Conservation (phyloP, 495 filamentous ascomycete species). For the Ramalina intermedia region DNA sequence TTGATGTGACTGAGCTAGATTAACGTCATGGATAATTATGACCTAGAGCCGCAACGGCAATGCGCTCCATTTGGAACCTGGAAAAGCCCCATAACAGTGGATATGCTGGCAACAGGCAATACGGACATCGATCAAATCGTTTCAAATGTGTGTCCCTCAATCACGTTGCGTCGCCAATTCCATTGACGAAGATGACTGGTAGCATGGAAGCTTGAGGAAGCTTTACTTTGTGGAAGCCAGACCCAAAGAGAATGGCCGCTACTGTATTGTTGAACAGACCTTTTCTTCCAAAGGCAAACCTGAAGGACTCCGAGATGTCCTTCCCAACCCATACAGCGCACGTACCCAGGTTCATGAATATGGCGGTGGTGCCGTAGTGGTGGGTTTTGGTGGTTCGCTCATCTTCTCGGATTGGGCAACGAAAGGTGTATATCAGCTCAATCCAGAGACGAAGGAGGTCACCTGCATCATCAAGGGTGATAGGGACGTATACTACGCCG, state of each 20-base stretch:
- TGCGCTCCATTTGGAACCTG: too few species aligned
- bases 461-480: constrained; percentile 17
- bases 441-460: constrained; percentile 17
- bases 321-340: constrained; percentile 27
- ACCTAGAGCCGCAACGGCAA: too few species aligned
- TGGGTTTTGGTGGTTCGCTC: constrained; percentile 21
- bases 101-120: too few species aligned
- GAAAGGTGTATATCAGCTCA: constrained; percentile 24
- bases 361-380: constrained; percentile 23
- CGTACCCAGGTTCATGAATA: constrained; percentile 31
- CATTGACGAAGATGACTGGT: too few species aligned
- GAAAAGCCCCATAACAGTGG: too few species aligned
- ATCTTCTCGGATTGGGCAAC: constrained; percentile 27
- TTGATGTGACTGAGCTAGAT: too few species aligned
- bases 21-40: too few species aligned
- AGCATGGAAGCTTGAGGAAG: background rate
- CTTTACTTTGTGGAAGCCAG: constrained; percentile 31
- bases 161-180: too few species aligned
- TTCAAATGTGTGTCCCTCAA: too few species aligned
- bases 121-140: too few species aligned
- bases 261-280: constrained; percentile 24
- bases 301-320: constrained; percentile 18
- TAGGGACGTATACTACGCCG: constrained; percentile 21
- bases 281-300: too few species aligned
- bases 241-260: constrained; percentile 24